Evolutionary conservation across 1,284 basidiomycete genomes (phyloP), one percentile per base, ranked within the genome.

Genomic region (Gomphus bonarii): DNA sequence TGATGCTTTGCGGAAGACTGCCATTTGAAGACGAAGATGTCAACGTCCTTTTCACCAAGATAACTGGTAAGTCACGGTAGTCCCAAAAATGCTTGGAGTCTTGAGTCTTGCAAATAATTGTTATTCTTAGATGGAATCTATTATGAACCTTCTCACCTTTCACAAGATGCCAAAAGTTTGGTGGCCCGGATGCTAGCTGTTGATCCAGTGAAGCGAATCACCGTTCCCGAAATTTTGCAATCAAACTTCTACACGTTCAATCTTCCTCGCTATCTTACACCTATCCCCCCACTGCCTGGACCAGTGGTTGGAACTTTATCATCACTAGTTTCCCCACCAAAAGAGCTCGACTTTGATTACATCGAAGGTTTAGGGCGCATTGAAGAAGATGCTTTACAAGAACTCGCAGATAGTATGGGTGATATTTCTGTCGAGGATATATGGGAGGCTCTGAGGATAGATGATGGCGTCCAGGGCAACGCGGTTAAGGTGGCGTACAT

Each of bases 1-100:
- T 97, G 53, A 91, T 97, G 84, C 78, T 97, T 6, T 94, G 89
- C 66, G 94, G 94, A 11, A 77, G 88, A 53, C 76, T 97, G 43
- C 94, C 94, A 0, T 97, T 97, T 67, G 94, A 97, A 73, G 94
- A 97, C 70, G 91, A 95, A 55, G 90, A 95, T 66, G 91, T 97
- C 48, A 91, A 92, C 55, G 80, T 82, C 1, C 72, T 97, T 30
- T 97, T 97, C 75, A 85, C 88, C 61, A 95, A 95, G 74, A 97
- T 97, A 65, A 89, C 87, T 61, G 86, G 90, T 91, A 66, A 7
- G 38, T 40, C n/a, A 25, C n/a, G 1, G 16, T 14, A 4, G 11
- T 16, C 36, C 10, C 36, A 14, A 16, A 12, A 11, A 38, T 36
- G 9, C 38, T 16, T 16, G 16, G n/a, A n/a, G n/a, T n/a, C 35